Conservation (phyloP, 441 rosid species). For the Mallotus repandus region DNA sequence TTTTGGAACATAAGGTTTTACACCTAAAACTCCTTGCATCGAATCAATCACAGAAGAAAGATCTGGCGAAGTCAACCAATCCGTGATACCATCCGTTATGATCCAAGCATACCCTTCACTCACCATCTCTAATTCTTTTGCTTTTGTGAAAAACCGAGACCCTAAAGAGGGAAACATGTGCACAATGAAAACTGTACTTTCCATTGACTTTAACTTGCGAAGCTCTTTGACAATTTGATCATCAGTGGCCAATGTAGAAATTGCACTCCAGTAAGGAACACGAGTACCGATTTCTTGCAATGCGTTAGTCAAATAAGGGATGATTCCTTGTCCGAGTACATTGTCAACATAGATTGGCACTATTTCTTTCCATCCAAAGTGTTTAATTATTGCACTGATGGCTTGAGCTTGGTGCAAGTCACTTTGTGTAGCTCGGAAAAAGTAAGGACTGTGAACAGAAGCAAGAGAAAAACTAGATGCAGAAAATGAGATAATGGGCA, state of each 20-base stretch:
- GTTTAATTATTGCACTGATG: slow-evolving; percentile 44
- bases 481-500: slow-evolving; percentile 61
- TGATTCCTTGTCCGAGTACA: slow-evolving; percentile 44
- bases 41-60: slow-evolving; percentile 16
- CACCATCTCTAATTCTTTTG: slow-evolving; percentile 59
- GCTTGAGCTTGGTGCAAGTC: slow-evolving; percentile 50
- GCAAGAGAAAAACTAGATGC: slow-evolving; percentile 54
- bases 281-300: slow-evolving; percentile 37
- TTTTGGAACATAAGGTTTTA: slow-evolving; percentile 34
- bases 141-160: slow-evolving; percentile 41
- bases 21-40: slow-evolving; percentile 55
- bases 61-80: slow-evolving; percentile 15
- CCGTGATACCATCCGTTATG: slow-evolving; percentile 40
- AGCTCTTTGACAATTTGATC: slow-evolving; percentile 48
- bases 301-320: slow-evolving; percentile 49
- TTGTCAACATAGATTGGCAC: slow-evolving; percentile 30
- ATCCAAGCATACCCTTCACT: slow-evolving; percentile 57
- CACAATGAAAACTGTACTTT: slow-evolving; percentile 57
- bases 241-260: slow-evolving; percentile 37
- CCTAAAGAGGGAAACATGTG: slow-evolving; percentile 50
- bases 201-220: slow-evolving; percentile 47
- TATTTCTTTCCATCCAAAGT: slow-evolving; percentile 53
- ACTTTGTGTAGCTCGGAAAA: too few relatives aligned
- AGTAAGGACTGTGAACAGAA: slow-evolving; percentile 33
- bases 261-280: slow-evolving; percentile 40